A percentile compares a stretch with the other conserved stretches of the same genome.
Evolutionary conservation across 2,329 filamentous ascomycete species (phyloP).

Genomic region (Clathrospora elynae): DNA sequence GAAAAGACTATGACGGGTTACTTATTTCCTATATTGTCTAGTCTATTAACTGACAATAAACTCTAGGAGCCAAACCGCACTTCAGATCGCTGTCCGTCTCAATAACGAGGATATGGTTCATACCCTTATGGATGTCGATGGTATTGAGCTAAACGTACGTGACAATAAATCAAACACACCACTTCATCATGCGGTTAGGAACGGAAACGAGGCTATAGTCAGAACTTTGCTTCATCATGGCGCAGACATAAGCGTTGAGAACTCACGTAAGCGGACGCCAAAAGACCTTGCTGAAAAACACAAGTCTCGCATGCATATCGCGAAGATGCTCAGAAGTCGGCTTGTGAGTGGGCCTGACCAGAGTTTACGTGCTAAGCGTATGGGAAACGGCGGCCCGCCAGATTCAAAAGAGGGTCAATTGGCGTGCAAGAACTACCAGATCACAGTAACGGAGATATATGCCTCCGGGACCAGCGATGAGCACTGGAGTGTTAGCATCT

Average conservation of each 20-base stretch:
- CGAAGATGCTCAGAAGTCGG: slow-evolving; percentile 7
- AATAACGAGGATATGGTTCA: slow-evolving; percentile 4
- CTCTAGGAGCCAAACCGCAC: slow-evolving; percentile 8
- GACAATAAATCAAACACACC: slow-evolving; percentile 11
- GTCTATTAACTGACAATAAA: neutral
- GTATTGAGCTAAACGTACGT: slow-evolving; percentile 3
- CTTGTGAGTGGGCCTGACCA: slow-evolving; percentile 11
- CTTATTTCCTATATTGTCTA: neutral
- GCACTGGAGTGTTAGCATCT: slow-evolving; percentile 9
- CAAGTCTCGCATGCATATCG: slow-evolving; percentile 6
- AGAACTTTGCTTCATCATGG: slow-evolving; percentile 6
- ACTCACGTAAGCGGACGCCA: slow-evolving; percentile 8
- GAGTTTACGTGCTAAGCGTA: slow-evolving; percentile 1
- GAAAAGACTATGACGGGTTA: neutral
- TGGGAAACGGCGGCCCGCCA: slow-evolving; percentile 4
- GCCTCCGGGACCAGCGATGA: neutral
- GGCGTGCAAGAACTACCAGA: slow-evolving; percentile 12
- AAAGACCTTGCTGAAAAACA: slow-evolving; percentile 9
- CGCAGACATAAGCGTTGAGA: slow-evolving; percentile 7
- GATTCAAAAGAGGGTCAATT: slow-evolving; percentile 1
- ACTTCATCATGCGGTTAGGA: slow-evolving; percentile 11
- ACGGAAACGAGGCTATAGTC: slow-evolving; percentile 7
- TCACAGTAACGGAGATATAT: slow-evolving; percentile 12
- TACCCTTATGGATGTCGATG: slow-evolving; percentile 1
- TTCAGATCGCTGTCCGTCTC: slow-evolving; percentile 8